phyloP scores from a whole-genome alignment of 2,329 filamentous ascomycete genomes.

The Tolypocladium tundrense region DNA sequence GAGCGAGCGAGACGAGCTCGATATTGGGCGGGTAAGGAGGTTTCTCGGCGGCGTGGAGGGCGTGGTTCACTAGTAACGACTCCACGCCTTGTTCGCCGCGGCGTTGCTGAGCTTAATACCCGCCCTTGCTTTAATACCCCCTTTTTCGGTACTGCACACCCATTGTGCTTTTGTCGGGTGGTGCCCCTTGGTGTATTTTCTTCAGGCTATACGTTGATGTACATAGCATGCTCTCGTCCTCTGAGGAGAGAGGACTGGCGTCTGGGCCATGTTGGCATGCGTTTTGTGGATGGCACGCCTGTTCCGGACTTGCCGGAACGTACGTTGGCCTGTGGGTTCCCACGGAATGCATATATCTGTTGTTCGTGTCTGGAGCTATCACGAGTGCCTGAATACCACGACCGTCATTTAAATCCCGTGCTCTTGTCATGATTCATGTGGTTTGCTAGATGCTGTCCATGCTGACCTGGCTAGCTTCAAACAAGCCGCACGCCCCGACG shows the following conservation, averaged over 20 bases:
- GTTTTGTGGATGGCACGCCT: background rate
- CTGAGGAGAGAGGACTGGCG: background rate
- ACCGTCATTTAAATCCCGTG: background rate
- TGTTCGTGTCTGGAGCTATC: background rate
- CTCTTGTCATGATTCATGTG: background rate
- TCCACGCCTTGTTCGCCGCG: background rate
- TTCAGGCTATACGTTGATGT: background rate
- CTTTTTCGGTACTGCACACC: background rate
- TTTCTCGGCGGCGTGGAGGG: constrained; percentile 73
- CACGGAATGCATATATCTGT: background rate
- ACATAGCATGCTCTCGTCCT: background rate
- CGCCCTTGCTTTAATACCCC: background rate
- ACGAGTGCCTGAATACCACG: background rate
- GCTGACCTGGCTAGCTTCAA: background rate
- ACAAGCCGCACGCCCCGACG: background rate
- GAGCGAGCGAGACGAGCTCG: constrained; percentile 68
- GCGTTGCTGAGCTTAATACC: background rate
- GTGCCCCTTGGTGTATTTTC: background rate
- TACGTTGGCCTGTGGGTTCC: background rate
- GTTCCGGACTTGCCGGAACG: background rate
- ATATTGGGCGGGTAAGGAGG: constrained; percentile 65
- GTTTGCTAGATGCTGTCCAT: background rate
- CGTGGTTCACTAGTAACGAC: constrained; percentile 30
- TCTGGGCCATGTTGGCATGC: background rate
- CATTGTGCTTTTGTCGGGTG: background rate